Evolutionary conservation across 2,329 filamentous ascomycete genomes (phyloP), one percentile per base, ranked within the genome.

Genomic region (Leptodontidium sp.): DNA sequence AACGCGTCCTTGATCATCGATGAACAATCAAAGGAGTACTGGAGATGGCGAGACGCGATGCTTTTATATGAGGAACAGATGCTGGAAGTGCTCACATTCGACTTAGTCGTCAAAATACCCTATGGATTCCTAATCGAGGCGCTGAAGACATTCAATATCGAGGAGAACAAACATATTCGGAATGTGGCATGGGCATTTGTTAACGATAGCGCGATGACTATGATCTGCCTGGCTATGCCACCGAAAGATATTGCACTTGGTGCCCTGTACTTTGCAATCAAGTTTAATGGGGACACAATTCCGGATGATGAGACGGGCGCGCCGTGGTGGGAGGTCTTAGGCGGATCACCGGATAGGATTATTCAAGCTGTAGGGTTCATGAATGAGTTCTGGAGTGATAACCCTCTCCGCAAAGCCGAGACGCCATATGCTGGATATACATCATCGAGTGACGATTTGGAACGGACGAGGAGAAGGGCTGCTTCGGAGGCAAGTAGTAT

Each of bases 21-120:
- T 78, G 96, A 98, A 81, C 94, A 98, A 80, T 97, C 92, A 74
- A 98, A 98, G 78, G 96, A 99, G 78, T 99, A 96, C 79, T 99
- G 96, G 96, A 89, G 92, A 77, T 99, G 96, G 96, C 89, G 94
- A 70, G 96, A 99, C 78, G 96, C 91, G 68, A 97, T 99, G 67
- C 84, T 98, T 15, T 91, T 92, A 73, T 93, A 97, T 77, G 96
- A 99, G 81, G 96, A 98, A 78, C 84, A 95, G 53, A 91, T 99
- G 83, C 86, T 99, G 17, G 96, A 98, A 79, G 89, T 90, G 57
- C 85, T 99, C 21, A 98, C 94, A 69, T 99, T 99, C 79, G 96
- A 99, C 78, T 85, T 99, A 57, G 93, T 94, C 80, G 85, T 98
- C 35, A 92, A 97, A 73, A 93, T 94, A 69, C 95, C 96, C 0